Conservation (phyloP, 495 filamentous ascomycete genomes). For the Mytilinidion resinicola region DNA sequence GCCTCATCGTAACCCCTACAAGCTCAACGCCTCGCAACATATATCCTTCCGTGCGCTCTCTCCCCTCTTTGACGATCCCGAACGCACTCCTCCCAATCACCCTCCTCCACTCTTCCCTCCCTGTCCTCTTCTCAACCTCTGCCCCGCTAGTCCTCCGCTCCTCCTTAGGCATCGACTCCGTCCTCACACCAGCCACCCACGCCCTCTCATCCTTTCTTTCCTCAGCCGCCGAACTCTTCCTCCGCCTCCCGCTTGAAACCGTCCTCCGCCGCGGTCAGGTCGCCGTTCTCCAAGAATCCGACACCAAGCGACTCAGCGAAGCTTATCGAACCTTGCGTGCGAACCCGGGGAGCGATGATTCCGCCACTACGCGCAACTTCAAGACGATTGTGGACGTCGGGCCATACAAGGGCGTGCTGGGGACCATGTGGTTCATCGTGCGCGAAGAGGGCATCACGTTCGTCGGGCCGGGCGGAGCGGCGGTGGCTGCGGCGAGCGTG, state of each 20-base stretch:
- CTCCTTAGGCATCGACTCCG: slow-evolving; percentile 66
- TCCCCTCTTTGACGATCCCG: slow-evolving; percentile 72
- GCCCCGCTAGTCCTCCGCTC: slow-evolving; percentile 76
- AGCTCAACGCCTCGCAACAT: slow-evolving; percentile 66
- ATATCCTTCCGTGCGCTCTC: slow-evolving; percentile 61
- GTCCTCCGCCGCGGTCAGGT: slow-evolving; percentile 84
- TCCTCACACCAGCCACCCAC: slow-evolving; percentile 73
- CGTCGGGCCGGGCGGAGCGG: slow-evolving; percentile 37
- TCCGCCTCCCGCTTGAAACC: slow-evolving; percentile 86
- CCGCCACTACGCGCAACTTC: slow-evolving; percentile 37
- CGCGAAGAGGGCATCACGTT: slow-evolving; percentile 63
- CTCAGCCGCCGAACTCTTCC: slow-evolving; percentile 68
- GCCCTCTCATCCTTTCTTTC: slow-evolving; percentile 70
- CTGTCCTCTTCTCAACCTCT: slow-evolving; percentile 69
- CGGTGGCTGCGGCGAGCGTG: slow-evolving; percentile 33
- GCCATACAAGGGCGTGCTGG: slow-evolving; percentile 71
- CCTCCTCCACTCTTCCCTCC: slow-evolving; percentile 76
- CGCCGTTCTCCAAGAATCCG: slow-evolving; percentile 42
- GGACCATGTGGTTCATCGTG: slow-evolving; percentile 82
- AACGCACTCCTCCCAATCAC: slow-evolving; percentile 68
- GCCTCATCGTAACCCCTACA: slow-evolving; percentile 73
- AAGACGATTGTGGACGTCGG: slow-evolving; percentile 70
- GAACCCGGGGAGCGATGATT: neutral
- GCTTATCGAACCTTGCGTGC: slow-evolving; percentile 5
- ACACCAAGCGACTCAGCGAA: slow-evolving; percentile 14